Evolutionary conservation across 2,329 filamentous ascomycete species (phyloP).

Genomic region (Aspergillus brasiliensis): DNA sequence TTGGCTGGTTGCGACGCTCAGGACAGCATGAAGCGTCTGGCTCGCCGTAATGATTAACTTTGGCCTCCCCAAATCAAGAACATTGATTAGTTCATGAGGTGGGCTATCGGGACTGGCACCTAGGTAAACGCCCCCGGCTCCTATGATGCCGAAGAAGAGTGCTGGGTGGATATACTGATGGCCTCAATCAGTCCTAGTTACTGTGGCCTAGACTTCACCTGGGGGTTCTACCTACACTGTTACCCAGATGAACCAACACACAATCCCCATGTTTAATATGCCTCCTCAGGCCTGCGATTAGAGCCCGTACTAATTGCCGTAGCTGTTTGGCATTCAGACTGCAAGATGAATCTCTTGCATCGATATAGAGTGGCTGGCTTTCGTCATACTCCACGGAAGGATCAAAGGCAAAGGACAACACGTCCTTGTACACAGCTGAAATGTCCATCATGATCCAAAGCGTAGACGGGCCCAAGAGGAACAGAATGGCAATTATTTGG

Average conservation of each 20-base stretch:
- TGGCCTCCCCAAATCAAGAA: constrained; percentile 41
- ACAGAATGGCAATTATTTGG: neutral
- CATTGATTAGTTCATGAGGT: constrained; percentile 44
- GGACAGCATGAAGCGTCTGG: constrained; percentile 30
- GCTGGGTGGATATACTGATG: constrained; percentile 23
- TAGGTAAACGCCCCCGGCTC: constrained; percentile 44
- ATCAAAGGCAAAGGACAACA: constrained; percentile 31
- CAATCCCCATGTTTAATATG: constrained; percentile 33
- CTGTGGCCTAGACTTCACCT: neutral
- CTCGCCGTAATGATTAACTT: constrained; percentile 42
- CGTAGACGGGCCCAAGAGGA: neutral
- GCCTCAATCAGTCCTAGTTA: neutral
- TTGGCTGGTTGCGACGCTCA: constrained; percentile 24
- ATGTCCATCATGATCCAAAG: neutral
- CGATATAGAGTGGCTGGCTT: constrained; percentile 33
- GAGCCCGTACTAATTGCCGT: constrained; percentile 23
- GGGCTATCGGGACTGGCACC: constrained; percentile 48
- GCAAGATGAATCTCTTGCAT: constrained; percentile 29
- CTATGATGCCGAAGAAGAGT: constrained; percentile 31
- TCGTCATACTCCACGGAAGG: constrained; percentile 26
- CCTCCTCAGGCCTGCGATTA: constrained; percentile 31
- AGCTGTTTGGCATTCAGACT: constrained; percentile 28
- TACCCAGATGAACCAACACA: constrained; percentile 36
- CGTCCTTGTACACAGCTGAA: neutral
- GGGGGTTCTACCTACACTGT: constrained; percentile 26